Evolutionary conservation across 179 eudicot genomes (phyloP), one percentile per base, ranked within the genome.

Genomic region (Pouteria campechiana): DNA sequence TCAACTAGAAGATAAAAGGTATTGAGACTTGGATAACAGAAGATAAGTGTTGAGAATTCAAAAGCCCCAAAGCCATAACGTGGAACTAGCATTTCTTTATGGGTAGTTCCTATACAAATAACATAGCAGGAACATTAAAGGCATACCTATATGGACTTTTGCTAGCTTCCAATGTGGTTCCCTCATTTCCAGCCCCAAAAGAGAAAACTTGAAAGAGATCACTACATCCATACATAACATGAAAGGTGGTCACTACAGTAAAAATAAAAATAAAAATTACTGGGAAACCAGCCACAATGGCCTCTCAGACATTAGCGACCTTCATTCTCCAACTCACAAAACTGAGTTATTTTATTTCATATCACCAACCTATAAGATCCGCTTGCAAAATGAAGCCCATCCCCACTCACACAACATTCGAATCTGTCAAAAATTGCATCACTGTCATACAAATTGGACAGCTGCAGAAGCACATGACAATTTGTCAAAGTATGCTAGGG

Each of bases 341-440:
- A 35, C 39, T 37, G 46, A n/a, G n/a, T n/a, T n/a, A n/a, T n/a
- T n/a, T n/a, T n/a, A n/a, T n/a, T n/a, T n/a, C n/a, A n/a, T n/a
- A n/a, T n/a, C n/a, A 48, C 60, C 45, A 34, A 67, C 77, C 73
- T 63, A 37, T 71, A 71, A 45, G 77, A 71, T 36, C 77, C 77
- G 35, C 73, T 67, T 36, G 77, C 73, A 51, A 66, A 71, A 32
- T 48, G 47, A 37, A 47, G 73, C 13, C 67, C 69, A 48, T 71
- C 70, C 37, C 69, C 66, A 55, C 69, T 60, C 28, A 71, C 24
- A 41, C 77, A 71, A 48, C 77, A 71, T 18, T 44, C 69, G 41
- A 71, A 71, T 48, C 67, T 71, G 38, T 71, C 77, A 40, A 66
- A 71, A 27, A 71, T 63, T 33, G 72, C 63, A 37, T 71, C 77